These are phyloP conservation scores for Zychaea mexicana DNA, from an alignment of 371 early-diverging fungal species.

Conservation along the genomic window DNA sequence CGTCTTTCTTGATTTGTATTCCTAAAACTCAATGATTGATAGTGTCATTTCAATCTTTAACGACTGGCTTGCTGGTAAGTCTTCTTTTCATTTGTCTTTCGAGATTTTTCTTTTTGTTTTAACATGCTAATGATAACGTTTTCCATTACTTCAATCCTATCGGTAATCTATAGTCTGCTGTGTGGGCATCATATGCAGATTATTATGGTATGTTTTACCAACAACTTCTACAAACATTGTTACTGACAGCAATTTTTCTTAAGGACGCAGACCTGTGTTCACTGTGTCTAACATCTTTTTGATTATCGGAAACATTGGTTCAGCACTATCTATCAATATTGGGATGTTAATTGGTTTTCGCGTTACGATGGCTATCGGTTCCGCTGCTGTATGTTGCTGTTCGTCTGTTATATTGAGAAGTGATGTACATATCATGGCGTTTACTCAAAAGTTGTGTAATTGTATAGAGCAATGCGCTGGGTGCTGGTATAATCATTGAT, in stretches of 20 bases:
- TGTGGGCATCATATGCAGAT: not conserved
- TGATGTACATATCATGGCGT: not conserved
- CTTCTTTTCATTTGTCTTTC: not conserved
- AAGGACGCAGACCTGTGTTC: constrained; percentile 42
- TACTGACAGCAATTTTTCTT: constrained; percentile 15
- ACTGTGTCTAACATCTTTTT: constrained; percentile 35
- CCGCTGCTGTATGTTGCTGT: constrained; percentile 25
- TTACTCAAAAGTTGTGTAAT: not conserved
- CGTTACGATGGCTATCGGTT: constrained; percentile 36
- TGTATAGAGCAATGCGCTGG: constrained; percentile 32
- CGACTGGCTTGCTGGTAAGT: not conserved
- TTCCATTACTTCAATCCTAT: not conserved
- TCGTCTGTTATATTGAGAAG: not conserved
- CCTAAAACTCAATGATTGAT: not conserved
- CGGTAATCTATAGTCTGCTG: not conserved
- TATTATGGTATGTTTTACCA: not conserved
- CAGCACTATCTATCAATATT: constrained; percentile 42
- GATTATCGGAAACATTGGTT: constrained; percentile 32
- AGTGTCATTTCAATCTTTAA: not conserved
- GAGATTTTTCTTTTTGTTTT: not conserved
- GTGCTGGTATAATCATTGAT: constrained; percentile 48
- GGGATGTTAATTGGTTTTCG: constrained; percentile 39
- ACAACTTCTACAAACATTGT: not conserved
- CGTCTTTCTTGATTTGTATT: too few species aligned
- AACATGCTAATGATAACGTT: not conserved